Percentiles rank a stretch among this genome's conserved stretches.
Evolutionary conservation across 805 yeast genomes (phyloP).

Genomic region (Isabelozyma gotoi): DNA sequence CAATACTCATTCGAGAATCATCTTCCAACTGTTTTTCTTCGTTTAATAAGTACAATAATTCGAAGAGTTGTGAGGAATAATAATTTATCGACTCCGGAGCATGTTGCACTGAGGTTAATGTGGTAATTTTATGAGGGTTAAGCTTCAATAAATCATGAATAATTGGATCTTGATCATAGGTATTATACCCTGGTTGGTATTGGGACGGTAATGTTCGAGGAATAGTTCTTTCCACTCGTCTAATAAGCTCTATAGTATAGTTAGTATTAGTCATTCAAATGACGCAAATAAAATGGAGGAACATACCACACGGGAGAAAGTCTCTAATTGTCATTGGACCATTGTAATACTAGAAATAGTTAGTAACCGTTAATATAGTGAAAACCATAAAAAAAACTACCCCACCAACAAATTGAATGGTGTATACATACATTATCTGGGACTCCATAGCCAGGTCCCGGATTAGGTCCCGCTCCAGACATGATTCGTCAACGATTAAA

Average conservation of each 20-base stretch:
- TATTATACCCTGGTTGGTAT: slow-evolving; percentile 1
- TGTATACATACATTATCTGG: background rate
- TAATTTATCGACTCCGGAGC: slow-evolving; percentile 17
- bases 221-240: slow-evolving; percentile 10
- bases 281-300: background rate
- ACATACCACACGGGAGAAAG: slow-evolving; percentile 18
- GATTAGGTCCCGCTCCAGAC: background rate
- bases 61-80: slow-evolving; percentile 32
- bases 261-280: slow-evolving; percentile 7
- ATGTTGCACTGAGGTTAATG: background rate
- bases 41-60: slow-evolving; percentile 25
- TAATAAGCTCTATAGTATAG: slow-evolving; percentile 13
- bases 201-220: slow-evolving; percentile 15
- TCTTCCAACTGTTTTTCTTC: slow-evolving; percentile 30
- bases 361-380: background rate
- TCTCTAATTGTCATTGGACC: slow-evolving; percentile 1
- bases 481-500: background rate
- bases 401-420: too few species aligned
- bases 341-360: background rate
- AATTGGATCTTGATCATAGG: slow-evolving; percentile 27
- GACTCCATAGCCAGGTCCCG: background rate
- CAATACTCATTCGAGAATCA: slow-evolving; percentile 25
- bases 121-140: slow-evolving; percentile 17
- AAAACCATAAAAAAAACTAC: too few species aligned
- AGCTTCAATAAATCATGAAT: slow-evolving; percentile 30